phyloP scores from a whole-genome alignment of 73 alveolate genomes.

The Paramecium pentaurelia region DNA sequence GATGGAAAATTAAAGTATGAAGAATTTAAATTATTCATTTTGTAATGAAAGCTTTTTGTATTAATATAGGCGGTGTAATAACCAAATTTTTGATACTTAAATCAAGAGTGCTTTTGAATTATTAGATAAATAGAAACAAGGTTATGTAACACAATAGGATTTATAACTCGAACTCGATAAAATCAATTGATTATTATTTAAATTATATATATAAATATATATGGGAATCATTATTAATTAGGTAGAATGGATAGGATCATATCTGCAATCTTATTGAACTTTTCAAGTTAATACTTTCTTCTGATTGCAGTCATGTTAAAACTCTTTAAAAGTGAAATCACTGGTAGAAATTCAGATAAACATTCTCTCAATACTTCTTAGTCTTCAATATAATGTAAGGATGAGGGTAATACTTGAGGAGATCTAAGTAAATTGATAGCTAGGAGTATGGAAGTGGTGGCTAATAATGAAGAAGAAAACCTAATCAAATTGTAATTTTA shows the following conservation, averaged over 20 bases:
- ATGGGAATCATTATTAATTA: background rate
- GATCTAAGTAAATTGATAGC: background rate
- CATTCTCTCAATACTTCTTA: background rate
- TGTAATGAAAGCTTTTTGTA: background rate
- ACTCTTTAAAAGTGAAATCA: background rate
- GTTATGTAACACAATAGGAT: background rate
- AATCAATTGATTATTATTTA: background rate
- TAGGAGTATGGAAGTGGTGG: background rate
- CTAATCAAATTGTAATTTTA: background rate
- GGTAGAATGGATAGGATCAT: background rate
- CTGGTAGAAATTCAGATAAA: background rate
- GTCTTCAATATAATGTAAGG: background rate
- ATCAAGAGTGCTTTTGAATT: background rate
- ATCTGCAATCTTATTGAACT: background rate
- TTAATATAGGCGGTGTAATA: background rate
- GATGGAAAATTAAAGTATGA: background rate
- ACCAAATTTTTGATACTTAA: background rate
- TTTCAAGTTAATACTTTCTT: background rate
- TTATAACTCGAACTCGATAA: background rate
- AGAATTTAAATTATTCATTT: background rate
- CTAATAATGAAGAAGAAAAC: background rate
- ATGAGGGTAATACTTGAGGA: background rate
- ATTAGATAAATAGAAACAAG: background rate
- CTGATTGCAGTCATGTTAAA: background rate
- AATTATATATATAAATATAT: background rate